Conservation (phyloP, 495 filamentous ascomycete species). For the Penicillium dipodomyicola region DNA sequence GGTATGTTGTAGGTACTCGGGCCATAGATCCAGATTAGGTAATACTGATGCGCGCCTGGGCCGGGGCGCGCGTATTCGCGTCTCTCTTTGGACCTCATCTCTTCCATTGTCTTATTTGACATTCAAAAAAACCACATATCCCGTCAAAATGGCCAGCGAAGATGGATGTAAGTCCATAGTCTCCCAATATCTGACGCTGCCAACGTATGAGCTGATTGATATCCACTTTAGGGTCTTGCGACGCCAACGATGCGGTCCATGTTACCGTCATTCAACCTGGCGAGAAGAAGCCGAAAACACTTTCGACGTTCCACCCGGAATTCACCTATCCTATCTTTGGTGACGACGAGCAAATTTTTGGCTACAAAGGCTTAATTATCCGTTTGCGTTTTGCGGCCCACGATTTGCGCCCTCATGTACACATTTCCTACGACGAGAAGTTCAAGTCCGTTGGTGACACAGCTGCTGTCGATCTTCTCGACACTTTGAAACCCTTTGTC, state of each 20-base stretch:
- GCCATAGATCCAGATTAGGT: slow-evolving; percentile 22
- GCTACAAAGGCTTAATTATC: slow-evolving; percentile 77
- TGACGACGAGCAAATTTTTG: slow-evolving; percentile 85
- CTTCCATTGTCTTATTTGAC: neutral
- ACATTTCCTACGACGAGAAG: slow-evolving; percentile 68
- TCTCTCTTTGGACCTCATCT: slow-evolving; percentile 10
- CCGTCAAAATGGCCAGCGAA: slow-evolving; percentile 43
- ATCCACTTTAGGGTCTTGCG: slow-evolving; percentile 59
- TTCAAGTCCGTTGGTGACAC: slow-evolving; percentile 71
- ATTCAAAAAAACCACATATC: slow-evolving; percentile 1
- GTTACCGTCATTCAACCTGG: slow-evolving; percentile 66
- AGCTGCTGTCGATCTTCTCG: slow-evolving; percentile 63
- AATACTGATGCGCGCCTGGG: slow-evolving; percentile 19
- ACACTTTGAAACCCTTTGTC: slow-evolving; percentile 63
- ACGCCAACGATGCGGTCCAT: slow-evolving; percentile 70
- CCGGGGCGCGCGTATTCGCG: slow-evolving; percentile 7
- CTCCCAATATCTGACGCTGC: neutral
- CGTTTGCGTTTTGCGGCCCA: slow-evolving; percentile 75
- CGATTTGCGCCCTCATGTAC: slow-evolving; percentile 73
- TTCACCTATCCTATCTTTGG: slow-evolving; percentile 94
- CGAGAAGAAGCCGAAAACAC: slow-evolving; percentile 51
- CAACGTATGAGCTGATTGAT: slow-evolving; percentile 13
- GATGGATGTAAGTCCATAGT: slow-evolving; percentile 48
- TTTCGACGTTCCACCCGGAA: slow-evolving; percentile 71
- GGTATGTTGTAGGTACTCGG: neutral